phyloP scores from a whole-genome alignment of 2,329 filamentous ascomycete species.

The Didymella lethalis region DNA sequence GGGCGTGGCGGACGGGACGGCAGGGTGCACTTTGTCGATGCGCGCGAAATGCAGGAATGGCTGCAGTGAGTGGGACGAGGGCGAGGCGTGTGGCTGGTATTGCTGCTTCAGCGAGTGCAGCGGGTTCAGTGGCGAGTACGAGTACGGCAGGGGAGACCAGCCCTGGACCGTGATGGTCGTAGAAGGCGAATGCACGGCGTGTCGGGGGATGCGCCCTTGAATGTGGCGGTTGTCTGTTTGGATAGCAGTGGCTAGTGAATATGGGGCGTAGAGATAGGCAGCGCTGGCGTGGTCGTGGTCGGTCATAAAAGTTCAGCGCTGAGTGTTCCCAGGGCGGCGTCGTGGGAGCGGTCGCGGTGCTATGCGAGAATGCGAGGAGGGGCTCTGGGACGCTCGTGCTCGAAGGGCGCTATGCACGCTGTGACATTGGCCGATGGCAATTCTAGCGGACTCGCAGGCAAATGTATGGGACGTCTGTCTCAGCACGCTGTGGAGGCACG shows the following conservation, averaged over 20 bases:
- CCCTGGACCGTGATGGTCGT: constrained; percentile 7
- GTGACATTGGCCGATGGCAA: constrained; percentile 10
- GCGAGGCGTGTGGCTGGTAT: constrained; percentile 20
- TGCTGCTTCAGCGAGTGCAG: constrained; percentile 25
- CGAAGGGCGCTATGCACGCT: constrained; percentile 5
- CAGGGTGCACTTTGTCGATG: constrained; percentile 39
- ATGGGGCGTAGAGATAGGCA: constrained; percentile 36
- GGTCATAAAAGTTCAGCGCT: constrained; percentile 32
- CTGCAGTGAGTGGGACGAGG: constrained; percentile 35
- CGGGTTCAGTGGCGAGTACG: constrained; percentile 25
- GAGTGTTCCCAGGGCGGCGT: constrained; percentile 17
- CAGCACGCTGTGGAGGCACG: constrained; percentile 15
- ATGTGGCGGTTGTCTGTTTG: constrained; percentile 24
- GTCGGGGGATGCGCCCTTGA: constrained; percentile 20
- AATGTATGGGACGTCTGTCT: constrained; percentile 9
- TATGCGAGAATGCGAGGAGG: constrained; percentile 21
- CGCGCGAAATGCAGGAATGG: constrained; percentile 41
- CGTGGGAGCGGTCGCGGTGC: constrained; percentile 22
- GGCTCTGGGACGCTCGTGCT: constrained; percentile 20
- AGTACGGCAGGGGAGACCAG: constrained; percentile 13
- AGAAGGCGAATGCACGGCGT: constrained; percentile 11
- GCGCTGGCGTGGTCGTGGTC: constrained; percentile 35
- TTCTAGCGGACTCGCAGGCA: constrained; percentile 12
- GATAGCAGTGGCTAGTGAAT: constrained; percentile 28
- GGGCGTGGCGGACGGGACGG: constrained; percentile 28